Percentiles rank a stretch among this genome's conserved stretches.
These are phyloP conservation scores for Xylariaceae sp. DNA, from an alignment of 2,329 filamentous ascomycete species.

Conservation along the genomic window DNA sequence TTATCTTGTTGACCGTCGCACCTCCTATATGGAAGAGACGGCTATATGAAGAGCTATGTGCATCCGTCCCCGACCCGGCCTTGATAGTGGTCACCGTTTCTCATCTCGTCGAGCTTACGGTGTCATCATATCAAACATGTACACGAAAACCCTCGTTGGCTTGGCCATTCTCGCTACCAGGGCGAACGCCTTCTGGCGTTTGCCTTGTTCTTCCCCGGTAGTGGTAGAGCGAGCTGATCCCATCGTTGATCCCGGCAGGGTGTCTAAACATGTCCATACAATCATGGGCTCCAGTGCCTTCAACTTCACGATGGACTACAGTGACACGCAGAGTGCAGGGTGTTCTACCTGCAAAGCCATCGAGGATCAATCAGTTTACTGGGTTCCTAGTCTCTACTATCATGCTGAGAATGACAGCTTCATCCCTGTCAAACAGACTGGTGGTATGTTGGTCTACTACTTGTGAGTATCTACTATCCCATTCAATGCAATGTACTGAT, in stretches of 20 bases:
- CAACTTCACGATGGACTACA: slow-evolving; percentile 48
- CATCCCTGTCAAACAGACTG: slow-evolving; percentile 42
- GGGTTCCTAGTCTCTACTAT: slow-evolving; percentile 55
- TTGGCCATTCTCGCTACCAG: slow-evolving; percentile 14
- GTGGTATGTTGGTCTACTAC: slow-evolving; percentile 51
- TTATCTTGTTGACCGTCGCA: too few species aligned
- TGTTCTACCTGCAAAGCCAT: slow-evolving; percentile 62
- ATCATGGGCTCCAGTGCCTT: slow-evolving; percentile 61
- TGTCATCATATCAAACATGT: slow-evolving; percentile 9
- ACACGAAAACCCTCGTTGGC: slow-evolving; percentile 11
- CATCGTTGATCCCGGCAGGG: slow-evolving; percentile 48
- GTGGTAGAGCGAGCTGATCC: slow-evolving; percentile 50
- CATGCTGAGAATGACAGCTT: slow-evolving; percentile 53
- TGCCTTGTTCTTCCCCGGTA: slow-evolving; percentile 25
- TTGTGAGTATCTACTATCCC: slow-evolving; percentile 31
- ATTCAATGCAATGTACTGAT: background rate
- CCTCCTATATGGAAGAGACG: too few species aligned
- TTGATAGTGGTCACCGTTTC: background rate
- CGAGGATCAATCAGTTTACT: slow-evolving; percentile 62
- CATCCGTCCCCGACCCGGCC: too few species aligned
- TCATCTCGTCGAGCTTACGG: background rate
- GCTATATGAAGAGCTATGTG: too few species aligned
- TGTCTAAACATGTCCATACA: slow-evolving; percentile 55
- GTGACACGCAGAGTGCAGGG: slow-evolving; percentile 45
- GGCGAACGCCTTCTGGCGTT: slow-evolving; percentile 24